Evolutionary conservation across 306 rosid species (phyloP).

Genomic region (cucumber (Cucumis sativus)): Cucumber_9930_V3 NC_026655.2:4999501-5000000

Average conservation of each 20-base stretch:
- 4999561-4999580: conserved; percentile 58
- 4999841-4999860: background rate
- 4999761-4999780: background rate
- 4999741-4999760: background rate
- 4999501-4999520: conserved; percentile 52
- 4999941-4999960: background rate
- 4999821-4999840: background rate
- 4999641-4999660: background rate
- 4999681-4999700: background rate
- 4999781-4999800: background rate
- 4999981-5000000: conserved; percentile 93
- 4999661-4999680: background rate
- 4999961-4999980: conserved; percentile 23
- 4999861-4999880: background rate
- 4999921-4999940: background rate
- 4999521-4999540: conserved; percentile 50
- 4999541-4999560: conserved; percentile 70
- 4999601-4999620: conserved; percentile 93
- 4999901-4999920: background rate
- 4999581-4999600: conserved; percentile 98
- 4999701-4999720: background rate
- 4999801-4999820: background rate
- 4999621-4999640: background rate
- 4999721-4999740: background rate
- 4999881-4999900: background rate